Base-by-base conservation (phyloP, 805 yeast genomes). In the Teunomyces aglyptinius region DNA sequence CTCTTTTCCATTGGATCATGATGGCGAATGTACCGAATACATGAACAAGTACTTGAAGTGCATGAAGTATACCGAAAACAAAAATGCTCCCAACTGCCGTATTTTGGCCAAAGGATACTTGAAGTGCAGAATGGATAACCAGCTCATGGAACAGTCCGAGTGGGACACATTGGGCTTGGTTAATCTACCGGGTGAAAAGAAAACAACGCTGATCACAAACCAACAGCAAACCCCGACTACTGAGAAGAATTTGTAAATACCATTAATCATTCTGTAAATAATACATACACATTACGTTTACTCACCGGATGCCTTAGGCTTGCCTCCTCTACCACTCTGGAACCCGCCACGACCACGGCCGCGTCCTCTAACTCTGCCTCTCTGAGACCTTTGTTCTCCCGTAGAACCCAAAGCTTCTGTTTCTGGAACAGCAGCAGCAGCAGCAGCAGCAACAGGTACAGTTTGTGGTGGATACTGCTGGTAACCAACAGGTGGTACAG, bases 1-100 rank as follows among this genome's bases (percentile, higher is more conserved):
- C 0, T 89, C 98, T 0, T 92, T 92, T 65, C 99, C 98, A 0
- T 71, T 92, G 38, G 99, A 92, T 60, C 99, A 92, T 60, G 72
- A 67, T 49, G 85, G 84, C 6, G 98, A 94, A 53, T 92, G 98
- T 61, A 80, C 82, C 18, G 73, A 74, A 18, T 78, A 81, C 48
- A 94, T 91, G 94, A 62, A 75, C 38, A 79, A 78, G 40, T 92
- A 92, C 61, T 70, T 92, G 51, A 70, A 81, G 40, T 92, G 99
- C 67, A 70, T 92, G 66, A 84, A 86, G 60, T 70, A 82, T 27
- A 89, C 90, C 12, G 77, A 76, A 46, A 92, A 92, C 49, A 83
- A 84, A 54, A 90, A 92, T 64, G 92, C 97, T 3, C 86, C 90
- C n/a, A 89, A 89, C 64, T 91, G 99, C 65, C 73, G 98, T 38